Base-by-base conservation (phyloP, 75 land plant genomes). In the Cunninghamia lanceolata region DNA sequence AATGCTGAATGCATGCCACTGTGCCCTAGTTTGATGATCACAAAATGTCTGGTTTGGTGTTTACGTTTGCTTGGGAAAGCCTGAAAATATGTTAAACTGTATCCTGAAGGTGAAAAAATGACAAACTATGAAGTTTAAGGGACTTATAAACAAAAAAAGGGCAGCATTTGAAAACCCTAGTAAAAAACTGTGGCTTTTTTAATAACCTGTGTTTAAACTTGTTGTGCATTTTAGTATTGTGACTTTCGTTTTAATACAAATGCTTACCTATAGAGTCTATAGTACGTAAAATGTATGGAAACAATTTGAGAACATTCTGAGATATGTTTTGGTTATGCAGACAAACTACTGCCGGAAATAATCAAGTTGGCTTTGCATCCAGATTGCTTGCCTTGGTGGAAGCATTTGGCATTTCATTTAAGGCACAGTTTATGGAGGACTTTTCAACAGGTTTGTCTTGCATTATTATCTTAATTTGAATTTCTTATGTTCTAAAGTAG, bases 401-500 rank as follows among this genome's bases (percentile, higher is more conserved):
- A 83, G 94, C 99, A 82, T 90, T 94, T 82, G 85, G 85, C 81
- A 85, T 90, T 82, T 91, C 99, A 17, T 92, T 87, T 77, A 92
- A 91, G 66, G 99, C 95, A 83, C 89, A 93, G 66, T 98, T 94
- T 91, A 85, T 96, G 90, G 99, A 96, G 79, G 99, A 98, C 90
- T 96, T 96, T 89, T 92, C 92, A 8, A 91, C 96, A 93, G 99
- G 99, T 98, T 76, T 78, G 84, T 71, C 16, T 5, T 66, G 9
- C 17, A 63, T 73, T 32, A 54, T 68, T 35, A 47, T 36, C 19
- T 63, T 56, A 30, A 28, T 84, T 54, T 68, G 17, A 8, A 3
- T 73, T 35, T 80, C 70, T 59, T n/a, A 68, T 2, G 73, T 73
- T 68, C 45, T 30, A 17, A 82, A n/a, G 2, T 21, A 38, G 17